Percentiles rank a stretch among this genome's conserved stretches.
Conservation (phyloP, 2,329 filamentous ascomycete species). For the Talaromyces sp. region DNA sequence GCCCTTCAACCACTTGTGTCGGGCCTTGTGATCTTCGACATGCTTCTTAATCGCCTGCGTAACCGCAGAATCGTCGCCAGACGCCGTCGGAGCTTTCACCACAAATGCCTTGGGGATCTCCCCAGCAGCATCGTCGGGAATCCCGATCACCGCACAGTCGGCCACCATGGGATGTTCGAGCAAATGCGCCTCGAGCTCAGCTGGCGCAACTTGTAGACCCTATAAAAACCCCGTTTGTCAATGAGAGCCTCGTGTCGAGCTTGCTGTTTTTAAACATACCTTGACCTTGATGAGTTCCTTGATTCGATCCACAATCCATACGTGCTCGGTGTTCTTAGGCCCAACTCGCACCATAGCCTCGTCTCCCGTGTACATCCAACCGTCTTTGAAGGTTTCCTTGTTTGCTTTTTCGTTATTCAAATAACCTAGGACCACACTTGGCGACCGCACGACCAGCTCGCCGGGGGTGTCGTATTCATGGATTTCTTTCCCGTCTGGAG, state of each 20-base stretch:
- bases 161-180: constrained; percentile 70
- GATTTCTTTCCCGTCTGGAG: constrained; percentile 65
- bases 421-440: constrained; percentile 76
- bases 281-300: constrained; percentile 78
- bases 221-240: constrained; percentile 29
- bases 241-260: not conserved
- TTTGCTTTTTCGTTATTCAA: constrained; percentile 82
- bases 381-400: constrained; percentile 71
- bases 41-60: constrained; percentile 52
- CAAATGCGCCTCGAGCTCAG: constrained; percentile 76
- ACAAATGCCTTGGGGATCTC: constrained; percentile 63
- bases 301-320: constrained; percentile 79
- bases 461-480: constrained; percentile 68
- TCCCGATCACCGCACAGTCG: constrained; percentile 73
- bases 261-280: constrained; percentile 35
- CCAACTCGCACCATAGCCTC: constrained; percentile 67
- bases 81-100: constrained; percentile 53
- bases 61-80: constrained; percentile 49
- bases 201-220: constrained; percentile 78
- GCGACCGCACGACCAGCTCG: constrained; percentile 74
- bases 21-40: constrained; percentile 58
- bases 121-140: constrained; percentile 60
- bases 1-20: constrained; percentile 59
- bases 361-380: constrained; percentile 83
- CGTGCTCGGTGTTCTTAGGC: constrained; percentile 67